Percentiles rank a stretch among this genome's conserved stretches.
These are phyloP conservation scores for Diaporthe vaccinii DNA, from an alignment of 2,329 filamentous ascomycete genomes.

Conservation along the genomic window DNA sequence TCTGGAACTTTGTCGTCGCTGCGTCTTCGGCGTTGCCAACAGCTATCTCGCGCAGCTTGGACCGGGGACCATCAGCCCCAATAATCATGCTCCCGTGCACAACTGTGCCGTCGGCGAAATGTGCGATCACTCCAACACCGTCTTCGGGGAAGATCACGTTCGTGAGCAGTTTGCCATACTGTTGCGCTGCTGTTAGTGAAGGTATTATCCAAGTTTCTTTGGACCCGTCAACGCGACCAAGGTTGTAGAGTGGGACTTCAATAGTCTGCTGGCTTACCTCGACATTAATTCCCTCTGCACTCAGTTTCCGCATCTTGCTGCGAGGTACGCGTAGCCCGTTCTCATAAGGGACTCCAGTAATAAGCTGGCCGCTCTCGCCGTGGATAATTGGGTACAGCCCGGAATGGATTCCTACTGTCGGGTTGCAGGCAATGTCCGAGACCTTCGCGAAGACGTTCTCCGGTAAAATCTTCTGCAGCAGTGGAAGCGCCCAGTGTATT, in stretches of 20 bases:
- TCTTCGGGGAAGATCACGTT: constrained; percentile 3
- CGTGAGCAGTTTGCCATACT: constrained; percentile 3
- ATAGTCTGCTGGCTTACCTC: not conserved
- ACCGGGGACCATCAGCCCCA: constrained; percentile 9
- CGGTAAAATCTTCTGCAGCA: not conserved
- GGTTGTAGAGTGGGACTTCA: not conserved
- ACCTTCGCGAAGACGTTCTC: not conserved
- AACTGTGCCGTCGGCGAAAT: not conserved
- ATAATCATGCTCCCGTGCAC: constrained; percentile 3
- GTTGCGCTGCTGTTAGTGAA: not conserved
- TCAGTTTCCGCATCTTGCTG: constrained; percentile 9
- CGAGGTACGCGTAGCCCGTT: constrained; percentile 14
- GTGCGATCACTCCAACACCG: not conserved
- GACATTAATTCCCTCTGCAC: constrained; percentile 7
- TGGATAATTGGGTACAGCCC: constrained; percentile 15
- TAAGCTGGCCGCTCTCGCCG: constrained; percentile 1
- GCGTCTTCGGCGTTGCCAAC: constrained; percentile 5
- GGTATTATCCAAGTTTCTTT: not conserved
- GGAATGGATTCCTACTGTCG: constrained; percentile 5
- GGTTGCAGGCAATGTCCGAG: constrained; percentile 15
- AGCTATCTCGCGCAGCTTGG: constrained; percentile 22
- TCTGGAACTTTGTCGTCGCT: constrained; percentile 14
- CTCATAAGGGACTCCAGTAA: constrained; percentile 11
- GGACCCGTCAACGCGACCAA: too few species aligned
- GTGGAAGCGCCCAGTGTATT: constrained; percentile 18